These are phyloP conservation scores for Colletotrichum sublineola DNA, from an alignment of 2,329 filamentous ascomycete genomes.

Conservation along the genomic window DNA sequence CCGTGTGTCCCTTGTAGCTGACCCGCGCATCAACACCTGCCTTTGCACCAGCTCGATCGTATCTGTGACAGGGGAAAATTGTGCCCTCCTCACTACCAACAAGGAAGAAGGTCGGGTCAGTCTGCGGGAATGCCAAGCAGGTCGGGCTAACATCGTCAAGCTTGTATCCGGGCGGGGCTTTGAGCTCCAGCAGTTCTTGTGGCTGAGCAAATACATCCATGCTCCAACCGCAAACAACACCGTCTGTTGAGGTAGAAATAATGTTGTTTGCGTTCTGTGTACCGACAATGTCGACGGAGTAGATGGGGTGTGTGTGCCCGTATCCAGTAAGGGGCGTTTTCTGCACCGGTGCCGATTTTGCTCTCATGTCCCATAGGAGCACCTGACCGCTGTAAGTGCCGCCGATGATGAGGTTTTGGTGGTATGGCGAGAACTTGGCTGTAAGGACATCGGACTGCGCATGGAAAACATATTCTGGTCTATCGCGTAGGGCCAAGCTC, in stretches of 20 bases:
- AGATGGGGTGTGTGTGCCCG: constrained; percentile 96
- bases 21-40: constrained; percentile 92
- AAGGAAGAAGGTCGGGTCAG: constrained; percentile 97
- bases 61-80: constrained; percentile 96
- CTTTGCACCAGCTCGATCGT: constrained; percentile 97
- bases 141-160: constrained; percentile 96
- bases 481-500: constrained; percentile 94
- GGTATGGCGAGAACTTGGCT: constrained; percentile 98
- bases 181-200: constrained; percentile 91
- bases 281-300: constrained; percentile 94
- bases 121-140: constrained; percentile 93
- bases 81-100: constrained; percentile 96
- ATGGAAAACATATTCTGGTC: constrained; percentile 96
- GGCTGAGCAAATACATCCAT: constrained; percentile 98
- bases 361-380: constrained; percentile 95
- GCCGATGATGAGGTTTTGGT: constrained; percentile 95
- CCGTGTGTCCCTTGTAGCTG: constrained; percentile 89
- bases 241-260: constrained; percentile 95
- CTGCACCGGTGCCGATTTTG: constrained; percentile 89
- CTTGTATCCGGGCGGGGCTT: constrained; percentile 86
- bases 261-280: constrained; percentile 99
- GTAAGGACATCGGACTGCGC: constrained; percentile 95
- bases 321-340: constrained; percentile 96
- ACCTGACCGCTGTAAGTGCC: constrained; percentile 98
- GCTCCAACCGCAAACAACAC: constrained; percentile 96